phyloP scores from a whole-genome alignment of 1,284 basidiomycete species.

The Cutaneotrichosporon sp. region DNA sequence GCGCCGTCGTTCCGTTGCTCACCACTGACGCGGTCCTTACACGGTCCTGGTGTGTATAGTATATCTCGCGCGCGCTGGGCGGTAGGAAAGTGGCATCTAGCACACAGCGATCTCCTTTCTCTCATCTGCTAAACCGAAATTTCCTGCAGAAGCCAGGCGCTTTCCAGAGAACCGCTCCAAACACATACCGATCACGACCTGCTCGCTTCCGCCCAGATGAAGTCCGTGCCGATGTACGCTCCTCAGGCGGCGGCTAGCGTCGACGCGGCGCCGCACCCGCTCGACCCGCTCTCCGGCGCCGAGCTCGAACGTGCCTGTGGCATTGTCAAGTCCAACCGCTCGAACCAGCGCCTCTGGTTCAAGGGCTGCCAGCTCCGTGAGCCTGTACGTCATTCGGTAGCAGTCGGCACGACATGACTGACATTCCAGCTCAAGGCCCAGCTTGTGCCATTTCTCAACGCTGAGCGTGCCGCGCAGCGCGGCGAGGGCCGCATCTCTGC shows the following conservation, averaged over 20 bases:
- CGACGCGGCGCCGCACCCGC: background rate
- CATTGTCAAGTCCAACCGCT: slow-evolving; percentile 2
- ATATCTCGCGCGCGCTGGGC: too few relatives aligned
- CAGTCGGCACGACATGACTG: background rate
- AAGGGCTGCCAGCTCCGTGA: slow-evolving; percentile 4
- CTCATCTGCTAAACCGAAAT: too few relatives aligned
- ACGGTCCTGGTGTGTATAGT: too few relatives aligned
- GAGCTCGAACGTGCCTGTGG: slow-evolving; percentile 3
- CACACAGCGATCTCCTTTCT: too few relatives aligned
- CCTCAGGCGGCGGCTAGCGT: background rate
- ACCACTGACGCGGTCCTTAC: too few relatives aligned
- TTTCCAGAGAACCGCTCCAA: too few relatives aligned
- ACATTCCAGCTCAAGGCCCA: background rate
- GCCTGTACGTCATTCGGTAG: background rate
- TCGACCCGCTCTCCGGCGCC: background rate
- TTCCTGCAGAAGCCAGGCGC: too few relatives aligned
- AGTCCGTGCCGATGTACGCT: background rate
- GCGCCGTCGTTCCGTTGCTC: too few relatives aligned
- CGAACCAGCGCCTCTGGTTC: background rate
- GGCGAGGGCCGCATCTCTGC: background rate
- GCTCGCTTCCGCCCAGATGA: background rate
- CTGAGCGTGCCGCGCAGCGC: background rate
- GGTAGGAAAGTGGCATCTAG: too few relatives aligned
- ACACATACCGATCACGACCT: too few relatives aligned
- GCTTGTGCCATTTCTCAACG: slow-evolving; percentile 3